These are phyloP conservation scores for Candida xyloterini DNA, from an alignment of 805 yeast genomes.

Conservation along the genomic window DNA sequence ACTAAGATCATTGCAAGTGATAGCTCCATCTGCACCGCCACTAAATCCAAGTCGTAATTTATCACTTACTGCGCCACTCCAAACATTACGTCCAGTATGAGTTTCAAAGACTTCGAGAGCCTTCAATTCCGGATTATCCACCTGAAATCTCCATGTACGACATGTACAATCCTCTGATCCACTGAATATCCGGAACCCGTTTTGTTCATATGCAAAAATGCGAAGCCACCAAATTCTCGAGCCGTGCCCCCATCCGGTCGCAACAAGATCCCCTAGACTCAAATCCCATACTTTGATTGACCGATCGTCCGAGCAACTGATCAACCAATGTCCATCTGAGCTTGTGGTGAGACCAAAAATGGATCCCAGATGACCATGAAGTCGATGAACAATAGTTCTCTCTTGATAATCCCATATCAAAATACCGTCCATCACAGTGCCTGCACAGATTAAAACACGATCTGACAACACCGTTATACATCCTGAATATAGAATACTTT, in stretches of 20 bases:
- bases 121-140: conserved; percentile 32
- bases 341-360: conserved; percentile 78
- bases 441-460: conserved; percentile 67
- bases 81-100: conserved; percentile 82
- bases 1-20: conserved; percentile 58
- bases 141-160: conserved; percentile 63
- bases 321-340: conserved; percentile 48
- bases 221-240: conserved; percentile 88
- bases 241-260: conserved; percentile 95
- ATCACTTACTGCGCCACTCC: conserved; percentile 68
- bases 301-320: conserved; percentile 92
- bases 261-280: conserved; percentile 51
- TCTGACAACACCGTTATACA: conserved; percentile 49
- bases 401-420: conserved; percentile 65
- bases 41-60: conserved; percentile 56
- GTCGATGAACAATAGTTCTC: conserved; percentile 44
- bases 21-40: conserved; percentile 92
- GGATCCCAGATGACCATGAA: conserved; percentile 85
- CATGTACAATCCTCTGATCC: conserved; percentile 86
- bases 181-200: conserved; percentile 45
- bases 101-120: conserved; percentile 55
- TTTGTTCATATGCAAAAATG: conserved; percentile 42
- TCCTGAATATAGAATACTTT: conserved; percentile 87
- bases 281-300: conserved; percentile 77
- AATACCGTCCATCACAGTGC: conserved; percentile 90